Evolutionary conservation across 768 basidiomycete genomes (phyloP), one percentile per base, ranked within the genome.

Genomic region (Lentinula raphanica): DNA sequence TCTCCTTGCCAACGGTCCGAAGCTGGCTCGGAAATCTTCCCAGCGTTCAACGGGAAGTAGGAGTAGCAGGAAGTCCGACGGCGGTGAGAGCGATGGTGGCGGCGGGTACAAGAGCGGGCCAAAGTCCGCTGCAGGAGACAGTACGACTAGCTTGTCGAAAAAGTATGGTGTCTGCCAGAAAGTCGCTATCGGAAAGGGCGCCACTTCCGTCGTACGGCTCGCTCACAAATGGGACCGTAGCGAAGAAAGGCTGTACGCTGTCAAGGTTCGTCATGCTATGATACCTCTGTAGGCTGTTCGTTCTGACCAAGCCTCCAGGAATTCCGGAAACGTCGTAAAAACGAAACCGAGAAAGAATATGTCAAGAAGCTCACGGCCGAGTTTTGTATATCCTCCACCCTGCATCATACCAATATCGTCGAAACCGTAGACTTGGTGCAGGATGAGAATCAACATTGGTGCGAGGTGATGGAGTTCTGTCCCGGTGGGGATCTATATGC

Each of bases 341-440:
- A 96, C 67, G 96, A 99, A 76, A 86, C 94, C 5, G 96, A 99
- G 74, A 97, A 97, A 72, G 96, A 99, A 76, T 99, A 99, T 67
- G 87, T 99, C 76, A 99, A 99, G 85, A 99, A 99, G 73, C 88
- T 99, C 65, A 99, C 96, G 5, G 94, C 96, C 25, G 96, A 98
- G 71, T 98, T 98, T 74, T 98, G 95, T 74, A 98, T 98, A 62
- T 95, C 93, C 44, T 97, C 95, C 36, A 97, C 95, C 1, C 73
- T 98, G 28, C 92, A 93, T 69, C 94, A 96, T 68, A 77, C 85
- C 67, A 98, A 98, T 70, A 84, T 98, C 66, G 95, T 98, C 68
- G 95, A 98, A 77, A 99, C 96, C 5, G 96, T 99, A 59, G 96
- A 99, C 71, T 86, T 99, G 59, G 90, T 99, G n/a, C 97, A 99